Evolutionary conservation across 768 basidiomycete species (phyloP), one percentile per base, ranked within the genome.

Genomic region (Kwoniella botswanensis): DNA sequence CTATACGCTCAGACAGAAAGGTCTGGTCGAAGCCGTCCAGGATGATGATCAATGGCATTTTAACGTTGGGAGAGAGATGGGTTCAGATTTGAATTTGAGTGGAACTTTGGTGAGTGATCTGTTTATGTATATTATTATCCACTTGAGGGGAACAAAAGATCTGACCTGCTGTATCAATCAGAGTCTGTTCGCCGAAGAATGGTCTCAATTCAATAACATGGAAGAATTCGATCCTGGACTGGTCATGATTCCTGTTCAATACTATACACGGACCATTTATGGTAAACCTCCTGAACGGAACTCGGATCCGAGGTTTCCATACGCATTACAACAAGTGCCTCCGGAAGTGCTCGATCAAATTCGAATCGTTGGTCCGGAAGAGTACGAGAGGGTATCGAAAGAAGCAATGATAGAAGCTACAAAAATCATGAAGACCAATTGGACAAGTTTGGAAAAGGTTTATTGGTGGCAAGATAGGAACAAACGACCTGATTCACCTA

Each of bases 381-480:
- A 63, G 15, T 35, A 41, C 29, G 35, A n/a, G 21, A 29, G 12
- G 3, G 35, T 24, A 3, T 52, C 11, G 4, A 63, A 52, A 6
- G 62, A 63, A 22, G 62, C 62, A 4, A 24, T 63, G 15, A 13
- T 63, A 5, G 46, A 18, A 17, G 62, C 62, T 52, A 44, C 62
- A n/a, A 63, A 50, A 26, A 44, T 26, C 18, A 63, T 63, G 62
- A 52, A 63, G 12, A 10, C 11, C 5, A 44, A 26, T 26, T 44
- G 44, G 46, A 42, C 44, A 3, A 21, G 41, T 50, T n/a, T 63
- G n/a, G 35, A 35, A 29, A 26, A 52, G 46, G 35, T 53, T 44
- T 15, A 21, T 50, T 63, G 35, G 35, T 63, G 62, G 62, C 62
- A 63, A 41, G 22, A 52, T 29, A 22, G 13, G 24, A 2, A 22